Conservation (phyloP, 2,329 filamentous ascomycete species). For the Zymoseptoria passerinii region DNA sequence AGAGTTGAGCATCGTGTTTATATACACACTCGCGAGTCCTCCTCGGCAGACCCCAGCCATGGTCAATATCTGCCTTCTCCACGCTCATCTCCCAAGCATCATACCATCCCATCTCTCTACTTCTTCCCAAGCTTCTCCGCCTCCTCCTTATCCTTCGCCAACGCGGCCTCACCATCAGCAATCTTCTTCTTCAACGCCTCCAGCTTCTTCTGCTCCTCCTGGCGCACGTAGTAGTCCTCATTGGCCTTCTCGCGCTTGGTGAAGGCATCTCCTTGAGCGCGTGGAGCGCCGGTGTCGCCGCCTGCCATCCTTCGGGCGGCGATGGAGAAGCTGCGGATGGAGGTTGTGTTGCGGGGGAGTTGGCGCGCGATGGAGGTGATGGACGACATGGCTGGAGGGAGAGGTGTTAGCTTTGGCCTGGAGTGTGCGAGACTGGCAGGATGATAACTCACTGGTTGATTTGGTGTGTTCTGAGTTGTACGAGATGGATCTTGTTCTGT, state of each 20-base stretch:
- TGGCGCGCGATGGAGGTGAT: constrained; percentile 32
- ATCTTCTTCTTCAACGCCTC: constrained; percentile 31
- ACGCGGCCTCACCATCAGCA: constrained; percentile 20
- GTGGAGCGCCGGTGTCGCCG: constrained; percentile 37
- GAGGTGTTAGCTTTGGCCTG: constrained; percentile 3
- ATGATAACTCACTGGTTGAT: background rate
- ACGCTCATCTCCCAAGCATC: background rate
- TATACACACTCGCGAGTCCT: background rate
- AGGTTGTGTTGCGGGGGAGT: constrained; percentile 31
- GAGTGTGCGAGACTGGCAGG: background rate
- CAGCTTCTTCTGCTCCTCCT: constrained; percentile 81
- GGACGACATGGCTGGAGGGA: constrained; percentile 21
- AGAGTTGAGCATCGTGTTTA: background rate
- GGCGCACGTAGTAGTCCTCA: constrained; percentile 76
- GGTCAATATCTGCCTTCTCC: background rate
- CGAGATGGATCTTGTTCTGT: background rate
- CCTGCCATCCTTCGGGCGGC: constrained; percentile 36
- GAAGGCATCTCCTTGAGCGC: constrained; percentile 69
- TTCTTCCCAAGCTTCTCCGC: constrained; percentile 17
- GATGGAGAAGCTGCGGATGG: constrained; percentile 35
- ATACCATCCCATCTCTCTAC: constrained; percentile 2
- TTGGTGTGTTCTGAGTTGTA: background rate
- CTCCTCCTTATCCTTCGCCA: constrained; percentile 26
- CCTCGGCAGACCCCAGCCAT: background rate
- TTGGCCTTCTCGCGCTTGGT: constrained; percentile 80